Evolutionary conservation across 371 early-diverging fungal species (phyloP).

Genomic region (Sporodiniella umbellata): DNA sequence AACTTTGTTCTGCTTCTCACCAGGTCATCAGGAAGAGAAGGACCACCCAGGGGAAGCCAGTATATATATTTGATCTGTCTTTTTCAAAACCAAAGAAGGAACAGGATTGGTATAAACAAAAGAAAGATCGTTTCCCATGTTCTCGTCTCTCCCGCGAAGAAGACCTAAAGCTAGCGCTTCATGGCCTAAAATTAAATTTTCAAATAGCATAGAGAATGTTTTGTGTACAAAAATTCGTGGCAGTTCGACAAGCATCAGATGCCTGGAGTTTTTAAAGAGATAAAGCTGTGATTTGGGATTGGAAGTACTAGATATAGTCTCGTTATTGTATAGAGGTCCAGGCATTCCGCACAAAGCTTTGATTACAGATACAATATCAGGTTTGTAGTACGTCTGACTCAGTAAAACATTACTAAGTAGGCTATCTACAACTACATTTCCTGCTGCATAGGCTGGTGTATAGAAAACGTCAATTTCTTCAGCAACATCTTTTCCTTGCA

Average conservation of each 20-base stretch:
- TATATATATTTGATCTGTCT: constrained; percentile 25
- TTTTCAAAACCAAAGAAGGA: constrained; percentile 26
- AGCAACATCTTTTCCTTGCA: constrained; percentile 30
- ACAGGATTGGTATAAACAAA: constrained; percentile 56
- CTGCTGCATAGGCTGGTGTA: constrained; percentile 47
- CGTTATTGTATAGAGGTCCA: constrained; percentile 34
- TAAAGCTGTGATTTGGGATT: constrained; percentile 20
- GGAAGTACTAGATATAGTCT: no score
- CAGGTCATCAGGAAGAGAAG: constrained; percentile 10
- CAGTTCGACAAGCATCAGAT: constrained; percentile 29
- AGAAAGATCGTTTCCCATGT: constrained; percentile 41
- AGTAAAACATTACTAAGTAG: constrained; percentile 41
- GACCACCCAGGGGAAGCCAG: constrained; percentile 29
- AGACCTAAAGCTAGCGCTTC: constrained; percentile 43
- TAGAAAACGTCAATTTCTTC: constrained; percentile 30
- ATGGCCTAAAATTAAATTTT: constrained; percentile 30
- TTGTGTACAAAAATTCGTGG: constrained; percentile 36
- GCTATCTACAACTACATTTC: constrained; percentile 44
- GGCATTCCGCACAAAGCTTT: constrained; percentile 50
- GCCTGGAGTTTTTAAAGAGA: constrained; percentile 19
- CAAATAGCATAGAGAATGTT: constrained; percentile 35
- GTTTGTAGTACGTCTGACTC: constrained; percentile 47
- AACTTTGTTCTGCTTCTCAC: no score
- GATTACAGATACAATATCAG: constrained; percentile 47
- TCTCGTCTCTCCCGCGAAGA: constrained; percentile 41